phyloP scores from a whole-genome alignment of 805 yeast species.

The Candida montana region DNA sequence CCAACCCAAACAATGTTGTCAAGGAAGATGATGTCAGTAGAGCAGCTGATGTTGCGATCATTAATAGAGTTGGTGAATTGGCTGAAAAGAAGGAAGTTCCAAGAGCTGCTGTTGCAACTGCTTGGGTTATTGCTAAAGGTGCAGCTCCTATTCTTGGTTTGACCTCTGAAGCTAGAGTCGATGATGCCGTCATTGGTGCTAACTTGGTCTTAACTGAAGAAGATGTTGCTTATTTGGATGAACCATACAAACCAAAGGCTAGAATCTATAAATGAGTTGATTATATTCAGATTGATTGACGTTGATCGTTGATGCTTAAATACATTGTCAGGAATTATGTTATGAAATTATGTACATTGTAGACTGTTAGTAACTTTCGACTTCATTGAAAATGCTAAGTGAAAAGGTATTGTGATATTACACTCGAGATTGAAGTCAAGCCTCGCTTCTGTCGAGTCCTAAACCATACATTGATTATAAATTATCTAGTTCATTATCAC shows the following conservation, averaged over 20 bases:
- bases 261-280: too few species aligned
- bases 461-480: too few species aligned
- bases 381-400: too few species aligned
- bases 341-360: too few species aligned
- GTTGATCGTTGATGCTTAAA: too few species aligned
- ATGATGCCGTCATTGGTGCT: conserved; percentile 41
- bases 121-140: conserved; percentile 49
- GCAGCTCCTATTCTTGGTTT: conserved; percentile 50
- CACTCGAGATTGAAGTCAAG: too few species aligned
- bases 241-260: conserved; percentile 11
- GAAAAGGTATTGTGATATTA: too few species aligned
- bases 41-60: conserved; percentile 27
- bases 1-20: background rate
- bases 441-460: too few species aligned
- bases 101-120: conserved; percentile 49
- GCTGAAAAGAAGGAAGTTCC: conserved; percentile 28
- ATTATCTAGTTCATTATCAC: too few species aligned
- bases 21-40: background rate
- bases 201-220: conserved; percentile 7
- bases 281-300: too few species aligned
- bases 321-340: too few species aligned
- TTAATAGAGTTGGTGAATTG: conserved; percentile 43
- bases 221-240: conserved; percentile 13
- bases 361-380: too few species aligned
- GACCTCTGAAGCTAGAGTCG: conserved; percentile 40